Evolutionary conservation across 768 basidiomycete genomes (phyloP).

Genomic region (Boletus eberwhitei): DNA sequence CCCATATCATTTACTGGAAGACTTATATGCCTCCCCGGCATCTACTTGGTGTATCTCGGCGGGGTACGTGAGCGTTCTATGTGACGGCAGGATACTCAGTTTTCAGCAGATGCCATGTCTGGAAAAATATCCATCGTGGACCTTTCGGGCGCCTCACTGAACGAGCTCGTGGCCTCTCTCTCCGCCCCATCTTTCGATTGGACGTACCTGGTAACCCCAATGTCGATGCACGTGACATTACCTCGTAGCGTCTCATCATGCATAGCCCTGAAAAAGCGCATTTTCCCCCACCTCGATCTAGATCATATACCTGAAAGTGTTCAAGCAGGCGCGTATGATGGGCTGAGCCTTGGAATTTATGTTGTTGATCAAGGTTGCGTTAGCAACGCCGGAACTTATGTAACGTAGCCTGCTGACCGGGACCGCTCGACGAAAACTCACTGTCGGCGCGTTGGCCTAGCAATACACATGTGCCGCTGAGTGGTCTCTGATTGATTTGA

Average conservation of each 20-base stretch:
- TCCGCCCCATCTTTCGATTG: constrained; percentile 1
- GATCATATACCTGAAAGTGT: constrained; percentile 35
- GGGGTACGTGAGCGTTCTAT: constrained; percentile 15
- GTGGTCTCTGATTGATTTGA: not conserved
- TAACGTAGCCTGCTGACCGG: constrained; percentile 1
- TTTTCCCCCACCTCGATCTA: constrained; percentile 39
- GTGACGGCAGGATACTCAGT: not conserved
- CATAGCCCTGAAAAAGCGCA: constrained; percentile 18
- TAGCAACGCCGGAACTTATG: not conserved
- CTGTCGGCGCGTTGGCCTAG: not conserved
- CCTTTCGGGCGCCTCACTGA: constrained; percentile 27
- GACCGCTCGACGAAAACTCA: not conserved
- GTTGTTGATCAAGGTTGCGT: constrained; percentile 15
- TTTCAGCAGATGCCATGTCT: constrained; percentile 21
- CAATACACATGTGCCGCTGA: not conserved
- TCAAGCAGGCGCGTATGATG: constrained; percentile 27
- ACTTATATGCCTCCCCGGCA: constrained; percentile 40
- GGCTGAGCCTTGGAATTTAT: constrained; percentile 34
- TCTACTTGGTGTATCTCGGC: constrained; percentile 28
- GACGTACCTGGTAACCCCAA: constrained; percentile 32
- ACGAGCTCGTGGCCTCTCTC: constrained; percentile 18
- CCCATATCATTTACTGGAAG: constrained; percentile 37
- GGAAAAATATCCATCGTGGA: constrained; percentile 26
- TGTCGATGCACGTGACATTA: constrained; percentile 25
- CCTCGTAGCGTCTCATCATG: constrained; percentile 19